Evolutionary conservation across 495 filamentous ascomycete species (phyloP).

Genomic region (Penicillium bovifimosum): DNA sequence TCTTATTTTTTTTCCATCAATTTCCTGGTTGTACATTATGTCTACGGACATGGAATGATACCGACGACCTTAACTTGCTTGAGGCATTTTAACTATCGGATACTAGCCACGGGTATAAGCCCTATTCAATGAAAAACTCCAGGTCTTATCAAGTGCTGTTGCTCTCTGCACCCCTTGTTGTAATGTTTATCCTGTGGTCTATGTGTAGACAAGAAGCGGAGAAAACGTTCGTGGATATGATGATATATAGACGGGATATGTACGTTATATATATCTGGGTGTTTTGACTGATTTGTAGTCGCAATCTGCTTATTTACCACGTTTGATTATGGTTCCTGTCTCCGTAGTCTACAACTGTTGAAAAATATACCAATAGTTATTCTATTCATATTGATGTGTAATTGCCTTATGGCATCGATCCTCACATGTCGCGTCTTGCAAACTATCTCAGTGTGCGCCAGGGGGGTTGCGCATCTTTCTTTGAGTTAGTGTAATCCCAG

Average conservation of each 20-base stretch:
- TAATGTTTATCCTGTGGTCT: neutral
- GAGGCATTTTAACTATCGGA: slow-evolving; percentile 29
- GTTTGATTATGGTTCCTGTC: neutral
- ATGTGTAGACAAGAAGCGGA: too few species aligned
- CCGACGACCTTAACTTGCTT: slow-evolving; percentile 33
- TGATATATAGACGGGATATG: too few species aligned
- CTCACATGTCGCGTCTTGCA: neutral
- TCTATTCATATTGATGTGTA: neutral
- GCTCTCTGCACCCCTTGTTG: too few species aligned
- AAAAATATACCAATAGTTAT: neutral
- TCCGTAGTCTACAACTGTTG: neutral
- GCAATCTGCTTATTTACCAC: too few species aligned
- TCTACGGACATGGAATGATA: slow-evolving; percentile 63
- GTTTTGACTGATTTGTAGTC: too few species aligned
- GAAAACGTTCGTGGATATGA: too few species aligned
- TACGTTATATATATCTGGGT: neutral
- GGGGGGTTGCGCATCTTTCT: slow-evolving; percentile 14
- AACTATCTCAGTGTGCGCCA: slow-evolving; percentile 7
- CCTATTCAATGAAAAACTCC: slow-evolving; percentile 28
- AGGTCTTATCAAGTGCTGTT: slow-evolving; percentile 15
- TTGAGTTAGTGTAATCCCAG: neutral
- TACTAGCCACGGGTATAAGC: slow-evolving; percentile 16
- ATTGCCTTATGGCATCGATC: neutral
- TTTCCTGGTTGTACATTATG: slow-evolving; percentile 92
- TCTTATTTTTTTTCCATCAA: slow-evolving; percentile 56